Base-by-base conservation (phyloP, 1,284 basidiomycete genomes). In the Boletellus deceptivus region DNA sequence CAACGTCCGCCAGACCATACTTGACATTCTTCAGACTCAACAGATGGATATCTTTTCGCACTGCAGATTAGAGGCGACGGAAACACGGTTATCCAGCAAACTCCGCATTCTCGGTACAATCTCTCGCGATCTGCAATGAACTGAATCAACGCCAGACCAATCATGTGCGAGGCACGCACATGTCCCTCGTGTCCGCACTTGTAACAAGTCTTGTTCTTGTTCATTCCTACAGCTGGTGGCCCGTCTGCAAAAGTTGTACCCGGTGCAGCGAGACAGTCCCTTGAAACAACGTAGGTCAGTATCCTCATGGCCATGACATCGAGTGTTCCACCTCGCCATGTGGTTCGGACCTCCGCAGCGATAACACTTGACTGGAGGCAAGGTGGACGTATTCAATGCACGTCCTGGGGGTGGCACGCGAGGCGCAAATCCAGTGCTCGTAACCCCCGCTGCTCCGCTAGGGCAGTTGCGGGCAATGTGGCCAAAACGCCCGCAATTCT, bases 151-250 rank as follows among this genome's bases (percentile, higher is more conserved):
- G 17, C 35, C n/a, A 40, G 41, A 38, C 31, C 17, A 25, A 42
- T 16, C 39, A 36, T 34, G 44, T 4, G 11, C 24, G 36, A 44
- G 43, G 36, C 33, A 70, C 79, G 63, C 61, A 92, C 89, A 75
- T 92, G 90, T 56, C 90, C 89, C 68, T 88, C 85, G 67, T 86
- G 82, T 64, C 89, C 85, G 64, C 90, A 93, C 65, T 89, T 90
- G 72, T 89, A 92, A 68, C 90, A 93, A 40, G 84, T 89, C 73
- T 88, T 91, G 59, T 69, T 81, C 71, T 81, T 87, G 69, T 78
- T 82, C 36, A 72, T 50, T 53, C 65, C 71, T 22, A 68, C 70
- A 18, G 74, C 67, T 37, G 72, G 67, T 33, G 72, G 72, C 39
- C 72, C 75, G 35, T 79, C 80, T 43, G 70, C 71, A 25, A 79